Base-by-base conservation (phyloP, 148 eudicot genomes). In the Polygonum aviculare region DNA sequence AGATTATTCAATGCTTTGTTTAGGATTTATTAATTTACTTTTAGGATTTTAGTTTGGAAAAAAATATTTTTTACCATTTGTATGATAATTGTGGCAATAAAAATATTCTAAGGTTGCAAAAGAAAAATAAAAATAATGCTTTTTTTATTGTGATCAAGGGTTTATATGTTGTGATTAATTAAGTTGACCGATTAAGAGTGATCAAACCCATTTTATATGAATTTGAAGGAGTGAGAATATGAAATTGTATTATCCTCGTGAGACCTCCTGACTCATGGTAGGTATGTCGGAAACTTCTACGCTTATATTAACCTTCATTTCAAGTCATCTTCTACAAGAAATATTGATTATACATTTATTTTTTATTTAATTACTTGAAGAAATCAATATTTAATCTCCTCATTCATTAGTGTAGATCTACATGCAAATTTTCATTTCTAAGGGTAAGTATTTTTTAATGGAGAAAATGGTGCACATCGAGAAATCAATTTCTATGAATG, bases 201-300 rank as follows among this genome's bases (percentile, higher is more conserved):
- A 67, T 15, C 45, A 67, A 67, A 67, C 45, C n/a, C 72, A 33
- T 67, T 14, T 36, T 35, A 67, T 15, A 26, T 60, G 8, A 36
- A 35, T 16, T 15, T 36, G n/a, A 1, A 67, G 0, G 63, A 57
- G 36, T 35, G 12, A 35, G 71, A 65, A 35, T 38, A 44, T 6
- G 10, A 62, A 67, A 12, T n/a, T 35, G 36, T 12, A 67, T 4
- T 35, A 65, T 36, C 41, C 21, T 67, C 15, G 8, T 48, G 50
- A 48, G 50, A 26, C 31, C 31, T 48, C 45, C 72, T 36, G 72
- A 67, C 72, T 67, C 4, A 38, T 5, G 19, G 72, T 67, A 67
- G 72, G 72, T 36, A 35, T 65, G 72, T 67, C 72, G 72, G 72
- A 38, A 38, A 38, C 45, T 67, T 67, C 15, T 67, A 67, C 15